These are phyloP conservation scores for Bimuria novae-zelandiae DNA, from an alignment of 2,329 filamentous ascomycete genomes.

Conservation along the genomic window DNA sequence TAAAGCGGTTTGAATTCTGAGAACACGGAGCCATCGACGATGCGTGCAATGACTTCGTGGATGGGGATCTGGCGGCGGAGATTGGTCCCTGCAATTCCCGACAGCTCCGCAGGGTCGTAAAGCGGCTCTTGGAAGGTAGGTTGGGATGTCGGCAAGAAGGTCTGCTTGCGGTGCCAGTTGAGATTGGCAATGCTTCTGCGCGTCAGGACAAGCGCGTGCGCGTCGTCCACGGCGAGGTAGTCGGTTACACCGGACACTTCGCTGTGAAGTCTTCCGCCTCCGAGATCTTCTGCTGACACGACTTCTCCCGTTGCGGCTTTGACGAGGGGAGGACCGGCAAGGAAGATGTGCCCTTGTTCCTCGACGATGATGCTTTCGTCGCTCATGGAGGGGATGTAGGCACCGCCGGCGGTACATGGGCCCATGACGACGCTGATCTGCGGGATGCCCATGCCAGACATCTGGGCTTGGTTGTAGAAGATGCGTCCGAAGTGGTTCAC, in stretches of 20 bases:
- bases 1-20: slow-evolving; percentile 94
- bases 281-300: slow-evolving; percentile 87
- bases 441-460: slow-evolving; percentile 86
- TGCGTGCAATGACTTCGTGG: slow-evolving; percentile 87
- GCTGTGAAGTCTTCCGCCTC: slow-evolving; percentile 86
- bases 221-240: slow-evolving; percentile 92
- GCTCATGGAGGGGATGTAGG: slow-evolving; percentile 96
- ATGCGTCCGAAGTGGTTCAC: slow-evolving; percentile 94
- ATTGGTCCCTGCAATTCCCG: slow-evolving; percentile 89
- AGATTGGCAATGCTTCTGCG: slow-evolving; percentile 84
- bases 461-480: slow-evolving; percentile 96
- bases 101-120: slow-evolving; percentile 77
- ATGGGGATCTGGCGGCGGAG: slow-evolving; percentile 83
- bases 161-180: slow-evolving; percentile 72
- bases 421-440: slow-evolving; percentile 97
- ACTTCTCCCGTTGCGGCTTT: slow-evolving; percentile 95
- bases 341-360: slow-evolving; percentile 95
- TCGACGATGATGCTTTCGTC: slow-evolving; percentile 97
- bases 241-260: slow-evolving; percentile 92
- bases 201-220: slow-evolving; percentile 85
- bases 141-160: slow-evolving; percentile 35
- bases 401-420: slow-evolving; percentile 91
- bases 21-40: slow-evolving; percentile 89
- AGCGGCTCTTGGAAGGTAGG: slow-evolving; percentile 72
- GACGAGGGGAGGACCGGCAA: slow-evolving; percentile 90